Evolutionary conservation across 176 grass and related monocot species (phyloP).

Genomic region (Avena atlantica): DNA sequence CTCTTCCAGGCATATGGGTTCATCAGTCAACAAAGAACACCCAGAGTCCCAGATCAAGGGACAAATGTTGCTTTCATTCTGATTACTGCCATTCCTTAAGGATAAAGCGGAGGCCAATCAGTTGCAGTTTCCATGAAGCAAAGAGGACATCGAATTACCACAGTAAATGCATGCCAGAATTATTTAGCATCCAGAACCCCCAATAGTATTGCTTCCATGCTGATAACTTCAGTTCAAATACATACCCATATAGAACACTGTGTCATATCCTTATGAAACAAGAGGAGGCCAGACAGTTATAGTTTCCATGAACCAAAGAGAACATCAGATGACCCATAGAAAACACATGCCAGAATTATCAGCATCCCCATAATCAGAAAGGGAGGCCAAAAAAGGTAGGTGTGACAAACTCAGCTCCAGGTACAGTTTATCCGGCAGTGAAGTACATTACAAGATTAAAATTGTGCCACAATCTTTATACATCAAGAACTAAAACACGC

Average conservation of each 20-base stretch:
- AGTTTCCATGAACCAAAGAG: not conserved
- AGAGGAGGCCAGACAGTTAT: not conserved
- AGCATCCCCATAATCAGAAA: constrained; percentile 27
- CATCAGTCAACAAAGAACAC: not conserved
- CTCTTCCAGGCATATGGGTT: not conserved
- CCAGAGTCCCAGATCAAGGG: not conserved
- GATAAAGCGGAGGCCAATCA: not conserved
- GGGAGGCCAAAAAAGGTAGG: constrained; percentile 31
- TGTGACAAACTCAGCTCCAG: constrained; percentile 39
- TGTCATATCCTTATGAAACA: not conserved
- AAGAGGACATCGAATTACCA: not conserved
- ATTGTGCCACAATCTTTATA: constrained; percentile 56
- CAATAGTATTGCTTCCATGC: not conserved
- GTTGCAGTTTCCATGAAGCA: not conserved
- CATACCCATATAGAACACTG: too few relatives aligned
- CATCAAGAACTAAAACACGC: constrained; percentile 51
- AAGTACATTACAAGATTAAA: constrained; percentile 41
- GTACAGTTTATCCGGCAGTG: constrained; percentile 48
- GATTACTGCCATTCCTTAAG: not conserved
- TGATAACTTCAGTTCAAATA: not conserved
- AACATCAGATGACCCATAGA: not conserved
- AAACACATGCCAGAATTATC: not conserved
- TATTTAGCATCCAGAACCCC: too few relatives aligned
- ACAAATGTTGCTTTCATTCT: not conserved
- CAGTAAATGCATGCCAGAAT: not conserved